A percentile compares a stretch with the other conserved stretches of the same genome.
These are phyloP conservation scores for Cutaneotrichosporon dermatis DNA, from an alignment of 1,284 basidiomycete genomes.

Conservation along the genomic window DNA sequence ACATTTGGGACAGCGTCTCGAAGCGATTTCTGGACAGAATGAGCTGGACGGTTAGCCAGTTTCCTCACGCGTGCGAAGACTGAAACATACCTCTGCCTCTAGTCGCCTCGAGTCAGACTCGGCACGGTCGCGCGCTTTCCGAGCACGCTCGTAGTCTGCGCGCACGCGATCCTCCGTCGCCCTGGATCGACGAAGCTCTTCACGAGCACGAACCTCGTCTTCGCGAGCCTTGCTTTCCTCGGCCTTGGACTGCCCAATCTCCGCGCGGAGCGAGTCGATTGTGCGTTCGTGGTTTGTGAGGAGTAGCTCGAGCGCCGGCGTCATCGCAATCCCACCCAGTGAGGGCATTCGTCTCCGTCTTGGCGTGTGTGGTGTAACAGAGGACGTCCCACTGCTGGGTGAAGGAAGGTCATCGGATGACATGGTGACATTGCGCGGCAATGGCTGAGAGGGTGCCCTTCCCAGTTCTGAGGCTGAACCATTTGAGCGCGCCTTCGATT, in stretches of 20 bases:
- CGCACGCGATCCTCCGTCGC: conserved; percentile 31
- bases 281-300: conserved; percentile 35
- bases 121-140: conserved; percentile 21
- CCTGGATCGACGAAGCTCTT: conserved; percentile 28
- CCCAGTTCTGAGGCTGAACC: neutral
- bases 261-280: conserved; percentile 38
- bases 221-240: conserved; percentile 41
- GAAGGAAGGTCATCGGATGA: conserved; percentile 12
- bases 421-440: conserved; percentile 3
- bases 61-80: too few relatives aligned
- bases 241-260: conserved; percentile 40
- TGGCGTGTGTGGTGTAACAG: conserved; percentile 4
- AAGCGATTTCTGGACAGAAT: conserved; percentile 17
- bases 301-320: conserved; percentile 26
- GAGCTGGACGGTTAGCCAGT: conserved; percentile 7
- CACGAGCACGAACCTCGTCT: conserved; percentile 28
- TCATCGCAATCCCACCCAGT: conserved; percentile 21
- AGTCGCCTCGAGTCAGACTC: conserved; percentile 29
- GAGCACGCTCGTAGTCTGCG: conserved; percentile 29
- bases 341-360: conserved; percentile 23
- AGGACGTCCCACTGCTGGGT: conserved; percentile 1
- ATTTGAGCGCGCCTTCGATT: conserved; percentile 19
- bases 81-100: conserved; percentile 37
- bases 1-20: conserved; percentile 22
- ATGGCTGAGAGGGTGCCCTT: neutral